phyloP scores from a whole-genome alignment of 2,329 filamentous ascomycete species.

The Seiridium cupressi region DNA sequence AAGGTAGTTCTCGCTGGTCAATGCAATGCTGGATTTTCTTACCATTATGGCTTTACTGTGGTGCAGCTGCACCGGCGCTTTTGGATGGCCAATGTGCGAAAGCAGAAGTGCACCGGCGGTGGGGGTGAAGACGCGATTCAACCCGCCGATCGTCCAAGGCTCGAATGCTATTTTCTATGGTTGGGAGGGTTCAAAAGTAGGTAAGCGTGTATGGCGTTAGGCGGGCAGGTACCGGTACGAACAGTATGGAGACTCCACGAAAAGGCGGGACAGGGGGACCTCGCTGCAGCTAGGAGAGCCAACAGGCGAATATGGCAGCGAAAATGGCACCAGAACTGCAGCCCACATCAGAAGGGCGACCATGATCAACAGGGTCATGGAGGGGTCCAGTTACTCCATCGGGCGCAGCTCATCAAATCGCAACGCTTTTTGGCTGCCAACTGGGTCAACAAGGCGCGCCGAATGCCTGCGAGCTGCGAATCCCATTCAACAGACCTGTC shows the following conservation, averaged over 20 bases:
- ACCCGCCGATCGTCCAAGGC: neutral
- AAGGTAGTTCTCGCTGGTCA: neutral
- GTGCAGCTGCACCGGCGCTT: no score
- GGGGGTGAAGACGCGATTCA: neutral
- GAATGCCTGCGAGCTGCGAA: constrained; percentile 4
- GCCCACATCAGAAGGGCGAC: constrained; percentile 4
- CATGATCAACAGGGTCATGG: constrained; percentile 12
- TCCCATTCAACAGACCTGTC: constrained; percentile 23
- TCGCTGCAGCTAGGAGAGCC: neutral
- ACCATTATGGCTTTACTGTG: neutral
- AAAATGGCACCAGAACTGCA: neutral
- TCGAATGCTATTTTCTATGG: neutral
- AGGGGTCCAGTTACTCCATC: constrained; percentile 3
- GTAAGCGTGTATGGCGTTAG: neutral
- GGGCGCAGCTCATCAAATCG: constrained; percentile 4
- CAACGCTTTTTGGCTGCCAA: constrained; percentile 3
- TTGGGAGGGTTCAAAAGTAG: neutral
- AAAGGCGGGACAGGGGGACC: neutral
- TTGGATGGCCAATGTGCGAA: no score
- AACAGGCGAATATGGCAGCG: constrained; percentile 7
- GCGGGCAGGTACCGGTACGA: constrained; percentile 3
- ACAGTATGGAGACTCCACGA: neutral
- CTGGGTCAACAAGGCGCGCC: constrained; percentile 17
- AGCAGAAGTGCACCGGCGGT: no score
- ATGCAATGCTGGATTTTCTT: neutral